Base-by-base conservation (phyloP, 2,329 filamentous ascomycete species). In the Thielaviopsis populi region DNA sequence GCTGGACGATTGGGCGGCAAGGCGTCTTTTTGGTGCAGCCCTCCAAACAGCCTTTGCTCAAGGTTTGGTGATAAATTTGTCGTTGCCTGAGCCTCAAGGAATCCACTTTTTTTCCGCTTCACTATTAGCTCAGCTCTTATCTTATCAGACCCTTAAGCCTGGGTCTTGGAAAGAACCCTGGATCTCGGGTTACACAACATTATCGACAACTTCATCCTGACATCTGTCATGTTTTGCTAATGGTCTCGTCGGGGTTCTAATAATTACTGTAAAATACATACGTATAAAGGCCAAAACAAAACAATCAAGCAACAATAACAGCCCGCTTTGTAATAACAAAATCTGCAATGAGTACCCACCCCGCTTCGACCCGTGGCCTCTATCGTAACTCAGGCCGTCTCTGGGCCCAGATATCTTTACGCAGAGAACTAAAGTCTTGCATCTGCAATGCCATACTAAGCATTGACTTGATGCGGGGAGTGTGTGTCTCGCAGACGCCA, bases 401-500 rank as follows among this genome's bases (percentile, higher is more conserved):
- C 48, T 63, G 59, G 19, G 46, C 42, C 58, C 59, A 66, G n/a
- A 66, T 66, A 11, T 66, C 65, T 7, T 59, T 40, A 4, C 59
- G 24, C 42, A 66, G 61, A 41, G 50, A 27, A 19, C 30, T 62
- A 41, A 63, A 43, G 40, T 66, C 62, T 33, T 56, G 22, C 7
- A 62, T 64, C 33, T 61, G 48, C 15, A 64, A 66, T 0, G 87
- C 85, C 37, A 83, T 79, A 33, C 76, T 74, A 71, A 95, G 95
- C 1, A 89, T 78, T 0, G 80, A 78, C 48, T 90, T 80, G 89
- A 96, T 96, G 17, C 87, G 81, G 3, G 80, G 74, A 53, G 88
- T 91, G 72, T 94, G 95, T 2, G 96, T 78, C 72, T 92, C 88
- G 70, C 91, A 4, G 87, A 73, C 13, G 79, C 77, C 67, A 83